Evolutionary conservation across 2,329 filamentous ascomycete species (phyloP).

Genomic region (Fusarium humuli): DNA sequence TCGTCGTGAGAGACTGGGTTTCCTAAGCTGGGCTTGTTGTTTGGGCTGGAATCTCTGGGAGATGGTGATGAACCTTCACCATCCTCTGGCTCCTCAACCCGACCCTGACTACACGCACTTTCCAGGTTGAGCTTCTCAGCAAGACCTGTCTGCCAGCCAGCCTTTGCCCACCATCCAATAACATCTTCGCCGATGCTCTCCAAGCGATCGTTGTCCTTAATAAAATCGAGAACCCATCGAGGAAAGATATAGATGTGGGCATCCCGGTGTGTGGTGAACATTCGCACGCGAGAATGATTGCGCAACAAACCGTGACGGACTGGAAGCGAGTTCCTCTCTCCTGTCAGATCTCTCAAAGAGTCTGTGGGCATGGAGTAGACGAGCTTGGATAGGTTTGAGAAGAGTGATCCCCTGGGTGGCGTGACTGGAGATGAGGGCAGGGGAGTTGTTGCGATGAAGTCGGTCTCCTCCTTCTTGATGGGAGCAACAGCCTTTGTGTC

Average conservation of each 20-base stretch:
- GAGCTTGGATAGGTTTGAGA: slow-evolving; percentile 77
- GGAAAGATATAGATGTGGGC: slow-evolving; percentile 96
- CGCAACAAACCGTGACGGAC: slow-evolving; percentile 81
- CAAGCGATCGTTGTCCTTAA: slow-evolving; percentile 81
- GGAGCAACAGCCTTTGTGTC: slow-evolving; percentile 80
- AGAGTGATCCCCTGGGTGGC: slow-evolving; percentile 68
- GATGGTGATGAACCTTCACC: slow-evolving; percentile 47
- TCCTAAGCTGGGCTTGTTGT: slow-evolving; percentile 23
- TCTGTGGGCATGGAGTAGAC: slow-evolving; percentile 91
- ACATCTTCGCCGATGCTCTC: slow-evolving; percentile 93
- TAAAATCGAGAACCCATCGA: slow-evolving; percentile 88
- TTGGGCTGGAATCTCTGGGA: slow-evolving; percentile 41
- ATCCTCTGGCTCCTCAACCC: slow-evolving; percentile 53
- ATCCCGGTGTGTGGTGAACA: slow-evolving; percentile 87
- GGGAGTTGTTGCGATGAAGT: slow-evolving; percentile 85
- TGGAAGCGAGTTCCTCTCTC: slow-evolving; percentile 78
- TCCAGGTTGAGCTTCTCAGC: slow-evolving; percentile 80
- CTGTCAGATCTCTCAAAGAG: slow-evolving; percentile 84
- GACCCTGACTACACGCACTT: slow-evolving; percentile 64
- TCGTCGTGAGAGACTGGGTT: not conserved
- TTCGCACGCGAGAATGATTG: slow-evolving; percentile 79
- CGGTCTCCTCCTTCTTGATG: slow-evolving; percentile 90
- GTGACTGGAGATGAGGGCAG: slow-evolving; percentile 65
- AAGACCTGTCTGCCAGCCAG: slow-evolving; percentile 87
- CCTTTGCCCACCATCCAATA: slow-evolving; percentile 94